phyloP scores from a whole-genome alignment of 768 basidiomycete species.

The Boletus insuetus region DNA sequence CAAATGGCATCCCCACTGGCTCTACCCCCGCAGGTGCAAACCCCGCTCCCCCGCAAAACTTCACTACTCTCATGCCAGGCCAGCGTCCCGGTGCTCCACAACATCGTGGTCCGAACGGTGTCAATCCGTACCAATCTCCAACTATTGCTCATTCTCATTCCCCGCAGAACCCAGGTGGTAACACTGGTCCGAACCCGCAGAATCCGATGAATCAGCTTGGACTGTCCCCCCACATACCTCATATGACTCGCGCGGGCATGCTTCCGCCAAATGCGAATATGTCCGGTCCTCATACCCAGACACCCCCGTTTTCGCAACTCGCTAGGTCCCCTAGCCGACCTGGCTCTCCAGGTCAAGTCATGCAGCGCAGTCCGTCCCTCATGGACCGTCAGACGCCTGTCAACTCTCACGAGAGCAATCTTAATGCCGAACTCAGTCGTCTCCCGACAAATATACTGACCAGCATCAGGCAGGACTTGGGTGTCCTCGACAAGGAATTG shows the following conservation, averaged over 20 bases:
- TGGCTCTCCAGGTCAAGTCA: slow-evolving; percentile 48
- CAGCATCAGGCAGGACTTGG: slow-evolving; percentile 41
- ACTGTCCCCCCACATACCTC: slow-evolving; percentile 49
- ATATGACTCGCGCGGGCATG: slow-evolving; percentile 44
- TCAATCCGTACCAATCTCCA: slow-evolving; percentile 58
- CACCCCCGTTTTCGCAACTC: slow-evolving; percentile 41
- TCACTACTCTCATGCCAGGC: slow-evolving; percentile 33
- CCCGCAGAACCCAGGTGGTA: slow-evolving; percentile 45
- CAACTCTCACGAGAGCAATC: slow-evolving; percentile 16
- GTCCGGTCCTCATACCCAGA: slow-evolving; percentile 37
- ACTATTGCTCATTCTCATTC: slow-evolving; percentile 63
- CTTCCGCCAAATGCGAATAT: slow-evolving; percentile 46
- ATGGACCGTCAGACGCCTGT: slow-evolving; percentile 44
- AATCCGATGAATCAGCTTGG: slow-evolving; percentile 51
- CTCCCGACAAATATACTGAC: slow-evolving; percentile 38
- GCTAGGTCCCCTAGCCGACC: slow-evolving; percentile 63
- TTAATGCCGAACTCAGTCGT: slow-evolving; percentile 42
- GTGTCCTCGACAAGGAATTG: slow-evolving; percentile 46
- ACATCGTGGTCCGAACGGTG: slow-evolving; percentile 46
- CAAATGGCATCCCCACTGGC: slow-evolving; percentile 41
- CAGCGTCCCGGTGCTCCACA: slow-evolving; percentile 34
- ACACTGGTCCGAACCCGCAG: slow-evolving; percentile 29
- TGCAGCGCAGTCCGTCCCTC: slow-evolving; percentile 59
- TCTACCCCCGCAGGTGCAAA: slow-evolving; percentile 29
- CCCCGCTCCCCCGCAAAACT: slow-evolving; percentile 32